phyloP scores from a whole-genome alignment of 2,329 filamentous ascomycete genomes.

The Nemania bipapillata region DNA sequence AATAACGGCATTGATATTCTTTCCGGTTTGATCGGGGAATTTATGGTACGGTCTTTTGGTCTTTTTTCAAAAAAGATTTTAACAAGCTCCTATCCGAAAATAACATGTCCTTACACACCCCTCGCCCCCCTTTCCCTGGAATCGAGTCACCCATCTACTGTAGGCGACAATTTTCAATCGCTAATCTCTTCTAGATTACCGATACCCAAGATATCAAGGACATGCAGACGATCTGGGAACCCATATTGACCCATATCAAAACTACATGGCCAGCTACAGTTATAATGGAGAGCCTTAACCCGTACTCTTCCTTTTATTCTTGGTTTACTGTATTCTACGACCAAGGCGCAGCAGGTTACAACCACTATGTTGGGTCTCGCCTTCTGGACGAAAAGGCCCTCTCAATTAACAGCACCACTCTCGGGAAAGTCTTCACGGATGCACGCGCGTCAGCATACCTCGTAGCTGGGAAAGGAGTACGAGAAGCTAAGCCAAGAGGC shows the following conservation, averaged over 20 bases:
- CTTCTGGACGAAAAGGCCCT: constrained; percentile 56
- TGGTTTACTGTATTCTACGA: constrained; percentile 56
- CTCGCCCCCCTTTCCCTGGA: neutral
- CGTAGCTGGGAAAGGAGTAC: constrained; percentile 59
- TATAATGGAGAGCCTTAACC: constrained; percentile 13
- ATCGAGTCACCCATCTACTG: neutral
- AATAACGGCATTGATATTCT: constrained; percentile 5
- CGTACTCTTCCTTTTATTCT: constrained; percentile 53
- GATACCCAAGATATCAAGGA: constrained; percentile 50
- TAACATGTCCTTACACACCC: neutral
- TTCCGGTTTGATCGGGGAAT: constrained; percentile 52
- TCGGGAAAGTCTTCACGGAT: constrained; percentile 54
- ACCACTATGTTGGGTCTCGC: constrained; percentile 57
- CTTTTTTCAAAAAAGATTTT: neutral
- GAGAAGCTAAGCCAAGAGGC: constrained; percentile 57
- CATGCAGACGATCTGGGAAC: constrained; percentile 49
- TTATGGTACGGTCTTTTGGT: constrained; percentile 39
- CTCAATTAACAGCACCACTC: constrained; percentile 49
- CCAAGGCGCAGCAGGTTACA: constrained; percentile 51
- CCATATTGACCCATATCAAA: constrained; percentile 54
- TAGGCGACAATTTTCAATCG: neutral
- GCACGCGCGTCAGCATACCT: constrained; percentile 54
- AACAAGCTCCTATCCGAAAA: neutral
- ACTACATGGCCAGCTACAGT: constrained; percentile 53
- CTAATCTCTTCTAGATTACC: constrained; percentile 45